Conservation (phyloP, 192 early-diverging fungal species). For the Podila minutissima region DNA sequence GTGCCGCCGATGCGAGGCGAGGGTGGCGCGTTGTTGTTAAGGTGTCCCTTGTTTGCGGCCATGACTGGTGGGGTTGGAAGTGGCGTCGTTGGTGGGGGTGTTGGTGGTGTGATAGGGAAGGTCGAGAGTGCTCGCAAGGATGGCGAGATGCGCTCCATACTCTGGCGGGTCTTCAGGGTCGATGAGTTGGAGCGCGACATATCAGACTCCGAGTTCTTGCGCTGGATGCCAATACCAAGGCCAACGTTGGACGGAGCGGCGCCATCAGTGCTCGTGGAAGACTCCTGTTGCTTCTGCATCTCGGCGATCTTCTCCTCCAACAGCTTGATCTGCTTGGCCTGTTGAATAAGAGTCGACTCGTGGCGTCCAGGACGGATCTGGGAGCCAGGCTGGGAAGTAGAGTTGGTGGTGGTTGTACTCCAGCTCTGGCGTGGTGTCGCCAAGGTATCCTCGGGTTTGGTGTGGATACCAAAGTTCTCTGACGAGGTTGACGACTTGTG, state of each 20-base stretch:
- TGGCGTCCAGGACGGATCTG: constrained; percentile 25
- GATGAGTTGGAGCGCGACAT: not conserved
- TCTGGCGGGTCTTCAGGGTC: constrained; percentile 2
- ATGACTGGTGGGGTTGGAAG: constrained; percentile 21
- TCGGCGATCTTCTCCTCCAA: constrained; percentile 48
- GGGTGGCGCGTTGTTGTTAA: constrained; percentile 13
- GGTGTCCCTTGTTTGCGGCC: constrained; percentile 14
- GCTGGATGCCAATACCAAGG: constrained; percentile 26
- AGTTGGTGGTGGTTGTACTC: constrained; percentile 20
- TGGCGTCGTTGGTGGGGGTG: constrained; percentile 32
- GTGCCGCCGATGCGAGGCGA: constrained; percentile 29
- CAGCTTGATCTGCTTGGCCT: constrained; percentile 47
- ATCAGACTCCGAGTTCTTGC: constrained; percentile 28
- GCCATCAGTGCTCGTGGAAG: constrained; percentile 15
- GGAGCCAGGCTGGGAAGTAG: constrained; percentile 6
- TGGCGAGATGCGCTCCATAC: constrained; percentile 22
- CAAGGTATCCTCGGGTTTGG: constrained; percentile 31
- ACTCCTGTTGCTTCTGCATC: constrained; percentile 18
- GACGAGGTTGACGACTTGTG: constrained; percentile 30
- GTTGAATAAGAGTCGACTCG: constrained; percentile 46
- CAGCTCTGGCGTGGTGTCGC: constrained; percentile 46
- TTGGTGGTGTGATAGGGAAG: constrained; percentile 19
- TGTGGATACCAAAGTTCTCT: constrained; percentile 2
- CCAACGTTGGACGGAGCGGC: not conserved
- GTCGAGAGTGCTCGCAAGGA: constrained; percentile 19